Percentiles rank a stretch among this genome's conserved stretches.
Conservation (phyloP, 1,284 basidiomycete genomes). For the Ceratobasidium sp. region DNA sequence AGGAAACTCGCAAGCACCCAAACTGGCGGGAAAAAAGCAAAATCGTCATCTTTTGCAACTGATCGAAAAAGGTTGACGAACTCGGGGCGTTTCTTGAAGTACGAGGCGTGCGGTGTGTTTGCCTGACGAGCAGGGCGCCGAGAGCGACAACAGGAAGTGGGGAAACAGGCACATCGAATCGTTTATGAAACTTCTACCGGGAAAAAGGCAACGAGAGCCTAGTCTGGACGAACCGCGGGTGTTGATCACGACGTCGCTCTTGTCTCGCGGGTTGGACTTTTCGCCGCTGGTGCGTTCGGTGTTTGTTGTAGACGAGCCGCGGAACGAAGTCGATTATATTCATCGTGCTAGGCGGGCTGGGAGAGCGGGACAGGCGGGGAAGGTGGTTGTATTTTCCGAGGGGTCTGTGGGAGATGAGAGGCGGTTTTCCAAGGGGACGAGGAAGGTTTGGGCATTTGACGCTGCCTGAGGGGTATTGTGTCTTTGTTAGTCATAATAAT, state of each 20-base stretch:
- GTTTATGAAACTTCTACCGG: constrained; percentile 65
- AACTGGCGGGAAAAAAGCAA: constrained; percentile 56
- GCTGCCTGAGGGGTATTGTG: constrained; percentile 18
- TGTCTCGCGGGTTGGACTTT: constrained; percentile 93
- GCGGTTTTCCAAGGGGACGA: background rate
- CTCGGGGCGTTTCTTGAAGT: constrained; percentile 67
- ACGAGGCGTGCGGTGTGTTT: constrained; percentile 72
- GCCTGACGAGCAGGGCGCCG: constrained; percentile 68
- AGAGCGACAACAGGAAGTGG: constrained; percentile 64
- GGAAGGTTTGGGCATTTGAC: constrained; percentile 31
- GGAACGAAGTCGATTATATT: constrained; percentile 88
- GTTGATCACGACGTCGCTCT: constrained; percentile 87
- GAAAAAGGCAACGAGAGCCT: background rate
- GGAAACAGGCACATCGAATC: constrained; percentile 75
- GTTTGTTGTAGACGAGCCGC: constrained; percentile 84
- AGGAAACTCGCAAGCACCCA: constrained; percentile 62
- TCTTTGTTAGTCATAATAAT: background rate
- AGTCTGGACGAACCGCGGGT: constrained; percentile 64
- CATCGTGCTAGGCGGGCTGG: constrained; percentile 80
- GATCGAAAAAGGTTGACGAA: constrained; percentile 70
- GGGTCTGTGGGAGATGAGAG: constrained; percentile 5
- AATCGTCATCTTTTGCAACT: constrained; percentile 85
- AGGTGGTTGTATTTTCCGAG: constrained; percentile 65
- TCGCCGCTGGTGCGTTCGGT: constrained; percentile 77
- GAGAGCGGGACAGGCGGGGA: constrained; percentile 76